These are phyloP conservation scores for Thamnidium elegans DNA, from an alignment of 192 early-diverging fungal species.

Conservation along the genomic window DNA sequence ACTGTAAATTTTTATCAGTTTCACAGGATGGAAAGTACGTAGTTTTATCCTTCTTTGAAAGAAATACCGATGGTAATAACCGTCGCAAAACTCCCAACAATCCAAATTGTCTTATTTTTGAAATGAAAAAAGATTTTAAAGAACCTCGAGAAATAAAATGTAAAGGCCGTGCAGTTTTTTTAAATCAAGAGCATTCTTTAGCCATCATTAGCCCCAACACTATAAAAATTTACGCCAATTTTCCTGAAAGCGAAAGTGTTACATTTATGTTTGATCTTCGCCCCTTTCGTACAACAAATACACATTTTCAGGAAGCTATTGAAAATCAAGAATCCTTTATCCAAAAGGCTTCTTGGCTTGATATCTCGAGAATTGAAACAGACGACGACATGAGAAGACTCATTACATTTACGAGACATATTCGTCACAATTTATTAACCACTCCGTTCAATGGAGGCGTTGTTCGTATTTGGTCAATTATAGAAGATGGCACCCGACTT, in stretches of 20 bases:
- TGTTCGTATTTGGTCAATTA: conserved; percentile 11
- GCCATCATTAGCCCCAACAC: not conserved
- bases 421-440: not conserved
- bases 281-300: not conserved
- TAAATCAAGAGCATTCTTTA: not conserved
- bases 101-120: not conserved
- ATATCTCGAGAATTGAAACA: not conserved
- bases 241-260: not conserved
- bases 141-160: not conserved
- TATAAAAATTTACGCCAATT: not conserved
- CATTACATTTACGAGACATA: not conserved
- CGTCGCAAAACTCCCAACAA: no score
- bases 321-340: not conserved
- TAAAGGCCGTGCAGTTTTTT: conserved; percentile 2
- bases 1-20: not conserved
- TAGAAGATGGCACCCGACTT: not conserved
- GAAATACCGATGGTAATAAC: not conserved
- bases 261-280: not conserved
- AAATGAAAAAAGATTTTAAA: no score
- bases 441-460: not conserved
- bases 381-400: not conserved
- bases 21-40: not conserved
- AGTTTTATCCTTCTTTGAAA: conserved; percentile 2
- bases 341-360: not conserved
- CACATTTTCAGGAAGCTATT: not conserved